These are phyloP conservation scores for Chamaecrista fasciculata DNA, from an alignment of 306 rosid genomes.

Conservation along the genomic window DNA sequence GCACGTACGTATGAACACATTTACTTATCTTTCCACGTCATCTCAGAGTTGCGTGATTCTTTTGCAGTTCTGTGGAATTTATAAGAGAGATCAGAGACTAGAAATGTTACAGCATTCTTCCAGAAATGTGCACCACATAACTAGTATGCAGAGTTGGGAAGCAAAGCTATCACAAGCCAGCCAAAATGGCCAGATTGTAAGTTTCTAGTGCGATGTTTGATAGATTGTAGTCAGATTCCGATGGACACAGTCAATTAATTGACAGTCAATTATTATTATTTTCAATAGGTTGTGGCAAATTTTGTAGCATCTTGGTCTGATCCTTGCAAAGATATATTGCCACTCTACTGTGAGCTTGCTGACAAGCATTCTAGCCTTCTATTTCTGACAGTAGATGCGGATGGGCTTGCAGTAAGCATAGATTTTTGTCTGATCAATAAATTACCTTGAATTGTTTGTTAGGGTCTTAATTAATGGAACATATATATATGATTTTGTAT, in stretches of 20 bases:
- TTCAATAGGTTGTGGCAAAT: conserved; percentile 62
- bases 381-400: conserved; percentile 62
- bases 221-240: no score
- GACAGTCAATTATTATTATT: no score
- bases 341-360: conserved; percentile 56
- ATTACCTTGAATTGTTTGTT: no score
- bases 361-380: conserved; percentile 48
- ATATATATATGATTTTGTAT: neutral
- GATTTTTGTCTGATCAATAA: neutral
- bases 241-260: no score
- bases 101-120: conserved; percentile 6
- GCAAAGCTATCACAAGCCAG: conserved; percentile 59
- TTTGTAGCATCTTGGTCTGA: conserved; percentile 71
- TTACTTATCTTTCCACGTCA: neutral
- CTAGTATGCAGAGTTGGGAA: conserved; percentile 59
- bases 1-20: neutral
- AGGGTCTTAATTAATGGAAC: no score
- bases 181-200: conserved; percentile 53
- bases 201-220: conserved; percentile 18
- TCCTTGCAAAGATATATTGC: conserved; percentile 57
- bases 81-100: neutral
- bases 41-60: neutral
- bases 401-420: conserved; percentile 56
- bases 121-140: conserved; percentile 49
- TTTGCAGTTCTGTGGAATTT: conserved; percentile 2